These are phyloP conservation scores for Thalassiosira hispida DNA, from an alignment of 352 stramenopile species.

Conservation along the genomic window DNA sequence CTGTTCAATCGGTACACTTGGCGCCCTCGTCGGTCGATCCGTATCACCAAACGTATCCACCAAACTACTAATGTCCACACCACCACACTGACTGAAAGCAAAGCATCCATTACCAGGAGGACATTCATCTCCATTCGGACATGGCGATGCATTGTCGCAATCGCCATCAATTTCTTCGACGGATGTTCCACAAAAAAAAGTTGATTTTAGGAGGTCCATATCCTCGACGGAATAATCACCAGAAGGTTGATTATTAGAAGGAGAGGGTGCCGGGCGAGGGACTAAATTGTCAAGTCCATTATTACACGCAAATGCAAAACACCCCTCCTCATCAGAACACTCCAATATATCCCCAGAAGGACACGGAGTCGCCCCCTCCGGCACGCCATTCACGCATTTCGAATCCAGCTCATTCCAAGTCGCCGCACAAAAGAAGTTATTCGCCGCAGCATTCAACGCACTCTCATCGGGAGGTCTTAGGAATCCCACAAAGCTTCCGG, in stretches of 20 bases:
- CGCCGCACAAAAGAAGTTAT: conserved; percentile 50
- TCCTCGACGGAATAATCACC: conserved; percentile 54
- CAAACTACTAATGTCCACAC: conserved; percentile 53
- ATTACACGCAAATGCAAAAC: conserved; percentile 59
- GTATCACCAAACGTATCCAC: conserved; percentile 60
- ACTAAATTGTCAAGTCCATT: conserved; percentile 23
- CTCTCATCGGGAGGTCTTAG: conserved; percentile 35
- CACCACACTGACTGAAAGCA: conserved; percentile 58
- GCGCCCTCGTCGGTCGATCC: conserved; percentile 56
- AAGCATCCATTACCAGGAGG: conserved; percentile 55
- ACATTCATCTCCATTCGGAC: conserved; percentile 57
- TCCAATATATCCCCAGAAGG: conserved; percentile 55
- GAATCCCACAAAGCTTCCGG: conserved; percentile 64
- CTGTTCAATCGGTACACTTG: conserved; percentile 54
- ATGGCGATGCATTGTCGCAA: conserved; percentile 55
- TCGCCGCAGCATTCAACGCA: conserved; percentile 1
- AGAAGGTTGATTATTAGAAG: conserved; percentile 2
- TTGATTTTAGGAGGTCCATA: conserved; percentile 53
- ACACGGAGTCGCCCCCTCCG: conserved; percentile 47
- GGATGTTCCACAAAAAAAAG: conserved; percentile 61
- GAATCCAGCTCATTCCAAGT: conserved; percentile 49
- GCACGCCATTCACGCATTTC: conserved; percentile 45
- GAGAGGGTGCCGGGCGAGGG: conserved; percentile 18
- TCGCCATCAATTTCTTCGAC: conserved; percentile 57
- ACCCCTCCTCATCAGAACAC: conserved; percentile 56